phyloP scores from a whole-genome alignment of 2,329 filamentous ascomycete genomes.

The Endocalyx cinctus region DNA sequence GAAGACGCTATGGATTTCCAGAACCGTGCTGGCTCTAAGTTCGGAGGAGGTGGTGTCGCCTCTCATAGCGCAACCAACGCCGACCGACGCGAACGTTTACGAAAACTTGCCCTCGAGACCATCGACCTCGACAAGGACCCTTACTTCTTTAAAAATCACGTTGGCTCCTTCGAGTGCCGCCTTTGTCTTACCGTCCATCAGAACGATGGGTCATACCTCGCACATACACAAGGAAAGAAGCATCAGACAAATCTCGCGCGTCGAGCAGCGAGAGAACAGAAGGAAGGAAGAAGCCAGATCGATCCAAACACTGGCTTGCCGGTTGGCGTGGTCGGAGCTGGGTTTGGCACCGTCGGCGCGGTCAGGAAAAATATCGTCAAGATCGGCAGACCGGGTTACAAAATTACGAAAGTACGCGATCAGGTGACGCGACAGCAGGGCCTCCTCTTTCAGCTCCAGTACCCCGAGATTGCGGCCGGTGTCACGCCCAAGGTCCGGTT shows the following conservation, averaged over 20 bases:
- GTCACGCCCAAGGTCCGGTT: slow-evolving; percentile 82
- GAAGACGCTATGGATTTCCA: slow-evolving; percentile 80
- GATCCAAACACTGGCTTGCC: slow-evolving; percentile 67
- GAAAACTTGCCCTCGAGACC: slow-evolving; percentile 95
- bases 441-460: slow-evolving; percentile 92
- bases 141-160: slow-evolving; percentile 99
- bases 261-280: slow-evolving; percentile 90
- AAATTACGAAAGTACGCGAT: slow-evolving; percentile 94
- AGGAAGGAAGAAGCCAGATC: slow-evolving; percentile 71
- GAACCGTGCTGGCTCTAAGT: slow-evolving; percentile 95
- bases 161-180: slow-evolving; percentile 95
- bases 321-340: slow-evolving; percentile 70
- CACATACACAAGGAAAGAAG: slow-evolving; percentile 96
- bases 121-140: slow-evolving; percentile 99
- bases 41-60: slow-evolving; percentile 94
- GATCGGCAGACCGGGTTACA: slow-evolving; percentile 94
- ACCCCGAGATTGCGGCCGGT: slow-evolving; percentile 78
- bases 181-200: slow-evolving; percentile 97
- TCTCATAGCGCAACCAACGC: slow-evolving; percentile 91
- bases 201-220: slow-evolving; percentile 97
- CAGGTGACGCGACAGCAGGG: slow-evolving; percentile 84
- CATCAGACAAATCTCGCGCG: slow-evolving; percentile 98
- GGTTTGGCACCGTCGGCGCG: slow-evolving; percentile 53
- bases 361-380: slow-evolving; percentile 83
- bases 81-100: slow-evolving; percentile 92